Conservation (phyloP, 257 asterid species). For the Solanum ahanhuiri region DNA sequence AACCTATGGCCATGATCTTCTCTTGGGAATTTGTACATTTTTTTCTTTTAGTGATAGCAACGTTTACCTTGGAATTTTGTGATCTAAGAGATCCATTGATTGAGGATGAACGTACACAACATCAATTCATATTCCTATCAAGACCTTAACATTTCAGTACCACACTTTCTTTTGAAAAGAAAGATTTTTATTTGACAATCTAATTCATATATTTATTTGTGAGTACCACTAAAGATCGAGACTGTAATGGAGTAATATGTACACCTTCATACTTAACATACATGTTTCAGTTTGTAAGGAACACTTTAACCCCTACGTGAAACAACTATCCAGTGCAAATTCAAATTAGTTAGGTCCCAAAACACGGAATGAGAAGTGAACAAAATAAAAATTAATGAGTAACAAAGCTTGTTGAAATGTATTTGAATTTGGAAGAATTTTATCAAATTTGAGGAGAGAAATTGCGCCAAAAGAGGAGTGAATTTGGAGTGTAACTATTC, state of each 20-base stretch:
- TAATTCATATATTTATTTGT: not conserved
- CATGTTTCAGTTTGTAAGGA: not conserved
- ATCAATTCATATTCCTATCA: not conserved
- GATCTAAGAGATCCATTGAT: not conserved
- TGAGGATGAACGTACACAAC: not conserved
- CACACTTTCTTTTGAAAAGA: not conserved
- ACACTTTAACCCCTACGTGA: not conserved
- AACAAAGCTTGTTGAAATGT: not conserved
- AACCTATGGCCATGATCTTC: not conserved
- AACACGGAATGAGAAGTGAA: not conserved
- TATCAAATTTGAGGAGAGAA: not conserved
- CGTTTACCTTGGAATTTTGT: not conserved
- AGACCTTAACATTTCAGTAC: not conserved
- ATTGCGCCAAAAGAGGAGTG: not conserved
- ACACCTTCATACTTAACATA: not conserved
- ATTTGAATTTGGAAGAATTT: not conserved
- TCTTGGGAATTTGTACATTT: not conserved
- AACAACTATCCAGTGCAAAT: too few species aligned
- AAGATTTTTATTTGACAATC: not conserved
- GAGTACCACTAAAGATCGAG: not conserved
- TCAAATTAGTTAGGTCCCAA: not conserved
- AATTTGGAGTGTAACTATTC: not conserved
- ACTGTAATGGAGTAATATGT: not conserved
- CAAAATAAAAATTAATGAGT: not conserved
- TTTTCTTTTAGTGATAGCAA: not conserved